These are phyloP conservation scores for Coemansia aciculifera DNA, from an alignment of 192 early-diverging fungal genomes.

Conservation along the genomic window DNA sequence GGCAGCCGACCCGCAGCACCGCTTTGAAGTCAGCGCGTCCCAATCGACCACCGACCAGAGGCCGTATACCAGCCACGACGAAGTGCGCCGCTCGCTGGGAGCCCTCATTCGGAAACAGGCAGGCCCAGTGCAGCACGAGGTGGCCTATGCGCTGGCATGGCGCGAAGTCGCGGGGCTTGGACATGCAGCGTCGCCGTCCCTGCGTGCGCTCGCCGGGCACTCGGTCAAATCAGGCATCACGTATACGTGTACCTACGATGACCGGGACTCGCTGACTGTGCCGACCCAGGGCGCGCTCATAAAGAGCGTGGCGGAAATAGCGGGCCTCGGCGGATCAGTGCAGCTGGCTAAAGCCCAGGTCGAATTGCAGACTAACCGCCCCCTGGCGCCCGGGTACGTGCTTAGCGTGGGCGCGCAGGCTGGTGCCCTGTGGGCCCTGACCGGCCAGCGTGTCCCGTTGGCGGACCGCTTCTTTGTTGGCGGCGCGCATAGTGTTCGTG, in stretches of 20 bases:
- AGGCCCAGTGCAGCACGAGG: slow-evolving; percentile 57
- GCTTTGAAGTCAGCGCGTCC: slow-evolving; percentile 64
- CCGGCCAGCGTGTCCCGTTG: slow-evolving; percentile 52
- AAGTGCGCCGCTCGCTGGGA: slow-evolving; percentile 63
- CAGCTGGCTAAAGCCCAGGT: slow-evolving; percentile 69
- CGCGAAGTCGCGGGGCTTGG: slow-evolving; percentile 68
- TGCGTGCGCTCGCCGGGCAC: slow-evolving; percentile 81
- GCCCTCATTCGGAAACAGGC: slow-evolving; percentile 19
- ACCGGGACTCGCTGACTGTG: slow-evolving; percentile 74
- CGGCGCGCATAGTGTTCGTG: slow-evolving; percentile 81
- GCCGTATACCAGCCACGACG: slow-evolving; percentile 72
- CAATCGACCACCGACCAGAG: slow-evolving; percentile 66
- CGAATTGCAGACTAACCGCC: slow-evolving; percentile 64
- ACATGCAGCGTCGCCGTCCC: slow-evolving; percentile 43
- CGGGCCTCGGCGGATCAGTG: slow-evolving; percentile 84
- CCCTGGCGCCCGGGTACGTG: slow-evolving; percentile 59
- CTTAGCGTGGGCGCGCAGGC: slow-evolving; percentile 54
- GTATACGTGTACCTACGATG: slow-evolving; percentile 68
- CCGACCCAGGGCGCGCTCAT: slow-evolving; percentile 69
- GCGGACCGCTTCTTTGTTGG: slow-evolving; percentile 89
- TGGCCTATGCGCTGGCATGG: slow-evolving; percentile 75
- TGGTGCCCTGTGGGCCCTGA: slow-evolving; percentile 68
- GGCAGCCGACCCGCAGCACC: slow-evolving; percentile 68
- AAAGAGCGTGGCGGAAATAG: slow-evolving; percentile 61
- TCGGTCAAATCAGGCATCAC: slow-evolving; percentile 77